These are phyloP conservation scores for Anaeramoeba flamelloides DNA, from an alignment of 78 protist species.

Conservation along the genomic window DNA sequence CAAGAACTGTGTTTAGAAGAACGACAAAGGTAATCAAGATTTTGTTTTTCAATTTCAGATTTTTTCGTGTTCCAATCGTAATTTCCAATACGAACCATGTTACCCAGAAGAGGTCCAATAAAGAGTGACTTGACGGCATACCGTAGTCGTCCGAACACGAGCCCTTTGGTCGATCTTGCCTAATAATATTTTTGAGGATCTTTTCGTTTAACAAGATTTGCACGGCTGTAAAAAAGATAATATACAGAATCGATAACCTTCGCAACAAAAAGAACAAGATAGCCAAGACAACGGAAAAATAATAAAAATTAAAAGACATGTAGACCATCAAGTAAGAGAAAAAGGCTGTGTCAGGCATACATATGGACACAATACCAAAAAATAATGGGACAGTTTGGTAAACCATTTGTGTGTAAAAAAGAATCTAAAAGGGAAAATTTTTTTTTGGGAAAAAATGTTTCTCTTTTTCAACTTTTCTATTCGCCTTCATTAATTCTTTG, in stretches of 20 bases:
- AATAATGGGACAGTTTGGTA: background rate
- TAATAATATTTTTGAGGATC: background rate
- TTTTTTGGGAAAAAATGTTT: too few relatives aligned
- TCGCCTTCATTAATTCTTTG: too few relatives aligned
- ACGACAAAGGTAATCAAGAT: too few relatives aligned
- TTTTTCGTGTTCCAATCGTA: too few relatives aligned
- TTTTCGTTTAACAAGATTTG: background rate
- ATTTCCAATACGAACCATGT: too few relatives aligned
- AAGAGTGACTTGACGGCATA: background rate
- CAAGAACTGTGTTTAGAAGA: too few relatives aligned
- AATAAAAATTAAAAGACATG: background rate
- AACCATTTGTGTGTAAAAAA: too few relatives aligned
- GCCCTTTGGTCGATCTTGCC: background rate
- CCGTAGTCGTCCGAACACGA: background rate
- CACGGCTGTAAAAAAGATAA: background rate
- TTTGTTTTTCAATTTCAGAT: too few relatives aligned
- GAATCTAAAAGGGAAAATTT: too few relatives aligned
- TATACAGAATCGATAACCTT: background rate
- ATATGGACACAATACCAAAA: background rate
- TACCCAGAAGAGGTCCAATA: too few relatives aligned
- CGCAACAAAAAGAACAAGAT: background rate
- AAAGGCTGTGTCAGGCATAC: background rate
- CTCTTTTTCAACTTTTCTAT: too few relatives aligned
- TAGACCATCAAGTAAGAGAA: background rate
- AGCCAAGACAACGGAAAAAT: background rate